Evolutionary conservation across 352 stramenopile genomes (phyloP).

Genomic region (Pelagophyceae sp.): DNA sequence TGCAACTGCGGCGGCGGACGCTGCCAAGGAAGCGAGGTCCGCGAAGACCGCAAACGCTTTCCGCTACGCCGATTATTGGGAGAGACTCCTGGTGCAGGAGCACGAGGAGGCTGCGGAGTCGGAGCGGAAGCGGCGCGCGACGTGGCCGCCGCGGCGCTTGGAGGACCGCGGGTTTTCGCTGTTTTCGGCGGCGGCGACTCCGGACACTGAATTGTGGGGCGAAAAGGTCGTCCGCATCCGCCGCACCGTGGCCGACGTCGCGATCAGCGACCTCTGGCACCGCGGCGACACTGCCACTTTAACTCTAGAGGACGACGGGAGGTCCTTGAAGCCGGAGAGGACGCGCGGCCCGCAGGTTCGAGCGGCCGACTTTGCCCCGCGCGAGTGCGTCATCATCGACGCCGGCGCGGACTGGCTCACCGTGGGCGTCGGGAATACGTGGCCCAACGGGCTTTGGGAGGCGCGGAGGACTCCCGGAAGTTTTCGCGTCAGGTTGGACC

Average conservation of each 20-base stretch:
- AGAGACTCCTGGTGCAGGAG: slow-evolving; percentile 37
- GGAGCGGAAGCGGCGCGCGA: slow-evolving; percentile 29
- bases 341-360: too few species aligned
- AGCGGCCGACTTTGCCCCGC: slow-evolving; percentile 28
- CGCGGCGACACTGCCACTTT: slow-evolving; percentile 28
- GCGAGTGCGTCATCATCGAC: slow-evolving; percentile 43
- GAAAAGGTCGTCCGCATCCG: slow-evolving; percentile 47
- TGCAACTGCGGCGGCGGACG: too few species aligned
- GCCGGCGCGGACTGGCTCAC: slow-evolving; percentile 39
- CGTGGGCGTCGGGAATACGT: slow-evolving; percentile 36
- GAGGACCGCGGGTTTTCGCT: slow-evolving; percentile 38
- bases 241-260: slow-evolving; percentile 11
- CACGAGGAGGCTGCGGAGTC: slow-evolving; percentile 31
- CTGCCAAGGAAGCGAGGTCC: too few species aligned
- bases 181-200: slow-evolving; percentile 36
- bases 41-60: too few species aligned
- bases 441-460: slow-evolving; percentile 44
- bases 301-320: neutral
- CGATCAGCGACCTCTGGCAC: slow-evolving; percentile 41
- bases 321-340: too few species aligned
- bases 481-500: slow-evolving; percentile 43
- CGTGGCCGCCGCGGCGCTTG: slow-evolving; percentile 32
- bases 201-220: slow-evolving; percentile 44
- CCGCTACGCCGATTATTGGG: slow-evolving; percentile 42
- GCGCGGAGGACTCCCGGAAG: slow-evolving; percentile 33